phyloP scores from a whole-genome alignment of 2,329 filamentous ascomycete species.

The Helotiales sp. region DNA sequence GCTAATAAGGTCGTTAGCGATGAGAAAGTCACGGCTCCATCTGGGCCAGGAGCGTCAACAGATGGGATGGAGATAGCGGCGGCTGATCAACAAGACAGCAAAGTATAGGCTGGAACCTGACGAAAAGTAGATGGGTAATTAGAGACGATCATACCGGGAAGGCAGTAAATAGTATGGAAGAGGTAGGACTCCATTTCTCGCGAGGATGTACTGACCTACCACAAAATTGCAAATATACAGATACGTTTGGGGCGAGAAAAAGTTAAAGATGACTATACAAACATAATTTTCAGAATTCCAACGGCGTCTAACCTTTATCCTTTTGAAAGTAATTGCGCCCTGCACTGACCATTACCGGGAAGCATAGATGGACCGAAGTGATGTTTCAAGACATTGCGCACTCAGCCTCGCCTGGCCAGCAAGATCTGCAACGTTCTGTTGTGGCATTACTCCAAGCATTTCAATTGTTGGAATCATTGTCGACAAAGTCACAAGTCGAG shows the following conservation, averaged over 20 bases:
- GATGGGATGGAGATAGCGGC: neutral
- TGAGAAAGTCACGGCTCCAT: neutral
- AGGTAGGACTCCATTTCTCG: neutral
- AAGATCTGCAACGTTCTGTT: no score
- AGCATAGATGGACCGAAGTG: neutral
- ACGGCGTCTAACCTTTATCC: neutral
- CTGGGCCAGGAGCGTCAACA: neutral
- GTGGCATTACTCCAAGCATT: neutral
- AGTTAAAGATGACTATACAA: no score
- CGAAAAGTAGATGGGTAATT: neutral
- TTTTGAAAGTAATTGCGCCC: neutral
- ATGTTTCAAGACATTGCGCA: neutral
- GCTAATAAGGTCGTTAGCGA: neutral
- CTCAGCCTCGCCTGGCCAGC: neutral
- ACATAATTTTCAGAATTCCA: neutral
- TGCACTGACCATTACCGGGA: neutral
- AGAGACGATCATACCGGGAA: neutral
- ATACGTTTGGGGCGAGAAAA: no score
- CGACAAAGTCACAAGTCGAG: no score
- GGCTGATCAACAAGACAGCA: no score
- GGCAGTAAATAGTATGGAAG: neutral
- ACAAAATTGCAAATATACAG: neutral
- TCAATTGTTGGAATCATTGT: neutral
- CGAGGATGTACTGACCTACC: neutral
- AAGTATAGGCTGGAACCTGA: neutral